Conservation (phyloP, 2,329 filamentous ascomycete species). For the Aspergillus hortae region DNA sequence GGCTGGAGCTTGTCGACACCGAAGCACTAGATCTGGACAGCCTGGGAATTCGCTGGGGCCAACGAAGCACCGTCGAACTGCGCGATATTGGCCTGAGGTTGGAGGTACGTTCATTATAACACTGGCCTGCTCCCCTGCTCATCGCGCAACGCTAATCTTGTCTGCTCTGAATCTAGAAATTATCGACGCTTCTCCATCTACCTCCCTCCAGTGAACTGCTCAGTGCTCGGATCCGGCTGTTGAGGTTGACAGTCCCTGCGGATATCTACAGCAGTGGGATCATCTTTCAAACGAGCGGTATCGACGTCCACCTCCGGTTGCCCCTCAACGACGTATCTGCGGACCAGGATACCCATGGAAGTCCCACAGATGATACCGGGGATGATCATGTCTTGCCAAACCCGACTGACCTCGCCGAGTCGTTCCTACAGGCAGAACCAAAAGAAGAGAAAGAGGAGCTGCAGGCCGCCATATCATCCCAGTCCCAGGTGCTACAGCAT, state of each 20-base stretch:
- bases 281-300: slow-evolving; percentile 73
- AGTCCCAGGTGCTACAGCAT: slow-evolving; percentile 49
- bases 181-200: slow-evolving; percentile 69
- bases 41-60: slow-evolving; percentile 77
- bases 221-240: slow-evolving; percentile 69
- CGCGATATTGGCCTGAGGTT: slow-evolving; percentile 79
- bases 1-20: slow-evolving; percentile 81
- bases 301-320: slow-evolving; percentile 67
- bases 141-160: slow-evolving; percentile 21
- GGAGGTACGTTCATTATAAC: slow-evolving; percentile 51
- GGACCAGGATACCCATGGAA: slow-evolving; percentile 23
- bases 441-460: slow-evolving; percentile 55
- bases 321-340: slow-evolving; percentile 37
- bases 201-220: slow-evolving; percentile 68
- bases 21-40: slow-evolving; percentile 82
- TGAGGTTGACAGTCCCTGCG: slow-evolving; percentile 80
- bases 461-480: slow-evolving; percentile 53
- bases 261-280: slow-evolving; percentile 86
- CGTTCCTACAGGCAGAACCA: slow-evolving; percentile 58
- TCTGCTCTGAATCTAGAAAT: slow-evolving; percentile 57
- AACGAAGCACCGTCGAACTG: slow-evolving; percentile 78
- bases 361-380: slow-evolving; percentile 22
- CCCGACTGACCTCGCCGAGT: slow-evolving; percentile 57
- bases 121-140: neutral
- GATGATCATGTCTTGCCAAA: slow-evolving; percentile 46